These are phyloP conservation scores for Thoreauomyces humboldtii DNA, from an alignment of 192 early-diverging fungal species.

Conservation along the genomic window DNA sequence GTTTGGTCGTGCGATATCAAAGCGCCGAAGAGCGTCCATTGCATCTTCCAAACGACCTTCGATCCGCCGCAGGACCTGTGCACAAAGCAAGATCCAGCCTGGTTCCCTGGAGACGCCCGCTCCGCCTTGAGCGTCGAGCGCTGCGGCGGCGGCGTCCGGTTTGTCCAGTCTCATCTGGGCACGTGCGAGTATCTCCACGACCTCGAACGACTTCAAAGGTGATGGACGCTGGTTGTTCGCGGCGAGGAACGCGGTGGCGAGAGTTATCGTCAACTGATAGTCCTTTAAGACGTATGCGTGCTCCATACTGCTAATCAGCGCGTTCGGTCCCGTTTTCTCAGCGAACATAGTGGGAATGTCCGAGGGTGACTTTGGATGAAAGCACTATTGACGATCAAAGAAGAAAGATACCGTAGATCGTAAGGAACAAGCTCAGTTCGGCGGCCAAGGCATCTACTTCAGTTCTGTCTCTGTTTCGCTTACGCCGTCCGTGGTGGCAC, in stretches of 20 bases:
- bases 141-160: neutral
- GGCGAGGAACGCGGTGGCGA: neutral
- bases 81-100: neutral
- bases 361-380: neutral
- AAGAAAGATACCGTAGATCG: neutral
- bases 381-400: conserved; percentile 5
- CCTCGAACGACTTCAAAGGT: conserved; percentile 11
- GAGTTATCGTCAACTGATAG: neutral
- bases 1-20: neutral
- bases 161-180: neutral
- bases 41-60: neutral
- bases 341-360: neutral
- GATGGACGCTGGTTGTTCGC: neutral
- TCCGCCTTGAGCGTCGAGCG: neutral
- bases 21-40: neutral
- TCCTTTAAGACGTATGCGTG: conserved; percentile 12
- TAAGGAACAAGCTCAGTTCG: neutral
- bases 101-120: neutral
- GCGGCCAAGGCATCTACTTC: neutral
- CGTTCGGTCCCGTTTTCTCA: conserved; percentile 10
- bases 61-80: neutral
- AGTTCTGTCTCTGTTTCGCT: neutral
- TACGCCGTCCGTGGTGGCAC: conserved; percentile 17
- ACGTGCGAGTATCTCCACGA: conserved; percentile 14
- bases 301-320: conserved; percentile 14